A percentile compares a stretch with the other conserved stretches of the same genome.
Conservation (phyloP, 805 yeast genomes). For the Candida alai region DNA sequence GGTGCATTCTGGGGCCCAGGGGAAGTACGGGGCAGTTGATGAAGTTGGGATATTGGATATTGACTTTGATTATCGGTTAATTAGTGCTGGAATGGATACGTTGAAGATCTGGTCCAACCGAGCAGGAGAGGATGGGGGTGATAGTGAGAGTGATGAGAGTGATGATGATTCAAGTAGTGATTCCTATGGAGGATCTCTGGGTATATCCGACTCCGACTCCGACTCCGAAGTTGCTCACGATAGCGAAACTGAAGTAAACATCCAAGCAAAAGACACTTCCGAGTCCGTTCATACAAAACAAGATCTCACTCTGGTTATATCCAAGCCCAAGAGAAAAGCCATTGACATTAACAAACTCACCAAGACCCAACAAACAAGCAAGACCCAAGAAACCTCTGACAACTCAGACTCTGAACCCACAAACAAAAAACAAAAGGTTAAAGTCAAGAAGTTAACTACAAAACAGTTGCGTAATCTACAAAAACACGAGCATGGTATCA, state of each 20-base stretch:
- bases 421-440: constrained; percentile 31
- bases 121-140: constrained; percentile 22
- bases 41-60: constrained; percentile 76
- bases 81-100: constrained; percentile 80
- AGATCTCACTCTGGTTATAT: constrained; percentile 8
- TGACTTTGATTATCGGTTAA: constrained; percentile 75
- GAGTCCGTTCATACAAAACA: constrained; percentile 8
- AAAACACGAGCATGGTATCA: constrained; percentile 60
- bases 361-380: constrained; percentile 7
- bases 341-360: constrained; percentile 19
- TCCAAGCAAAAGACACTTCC: constrained; percentile 1
- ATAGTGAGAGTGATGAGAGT: constrained; percentile 20
- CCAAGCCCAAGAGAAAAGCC: constrained; percentile 14
- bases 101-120: constrained; percentile 70
- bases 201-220: constrained; percentile 8
- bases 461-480: constrained; percentile 48
- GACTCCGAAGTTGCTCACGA: constrained; percentile 9
- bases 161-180: constrained; percentile 22
- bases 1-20: constrained; percentile 49
- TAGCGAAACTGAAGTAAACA: constrained; percentile 11
- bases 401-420: constrained; percentile 16
- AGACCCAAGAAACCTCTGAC: constrained; percentile 11
- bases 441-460: constrained; percentile 29
- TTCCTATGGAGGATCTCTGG: constrained; percentile 9
- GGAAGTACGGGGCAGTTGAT: constrained; percentile 46